phyloP scores from a whole-genome alignment of 2,329 filamentous ascomycete species.

The Neopestalotiopsis sp. region DNA sequence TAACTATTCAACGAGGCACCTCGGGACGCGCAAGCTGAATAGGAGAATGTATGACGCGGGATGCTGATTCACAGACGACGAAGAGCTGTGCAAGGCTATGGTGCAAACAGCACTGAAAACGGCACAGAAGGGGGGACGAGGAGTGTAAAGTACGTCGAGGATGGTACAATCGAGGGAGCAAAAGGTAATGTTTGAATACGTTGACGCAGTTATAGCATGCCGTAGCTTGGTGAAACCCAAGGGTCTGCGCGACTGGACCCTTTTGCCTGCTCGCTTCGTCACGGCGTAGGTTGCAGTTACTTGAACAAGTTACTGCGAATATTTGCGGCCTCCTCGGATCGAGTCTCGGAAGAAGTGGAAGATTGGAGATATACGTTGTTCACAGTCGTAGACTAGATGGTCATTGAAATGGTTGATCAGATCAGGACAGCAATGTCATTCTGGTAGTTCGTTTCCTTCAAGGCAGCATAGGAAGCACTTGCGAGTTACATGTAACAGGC shows the following conservation, averaged over 20 bases:
- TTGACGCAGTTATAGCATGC: slow-evolving; percentile 7
- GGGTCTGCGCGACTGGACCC: neutral
- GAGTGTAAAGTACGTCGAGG: neutral
- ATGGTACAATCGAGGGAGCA: neutral
- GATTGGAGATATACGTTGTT: neutral
- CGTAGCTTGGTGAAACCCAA: neutral
- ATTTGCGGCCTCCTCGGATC: neutral
- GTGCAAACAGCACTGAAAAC: neutral
- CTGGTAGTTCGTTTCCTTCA: neutral
- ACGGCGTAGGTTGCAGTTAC: neutral
- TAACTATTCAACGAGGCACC: slow-evolving; percentile 32
- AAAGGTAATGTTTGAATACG: neutral
- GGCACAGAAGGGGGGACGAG: neutral
- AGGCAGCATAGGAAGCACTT: neutral
- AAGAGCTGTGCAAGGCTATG: neutral
- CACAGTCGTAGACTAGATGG: neutral
- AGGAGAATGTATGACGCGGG: neutral
- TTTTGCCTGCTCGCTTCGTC: neutral
- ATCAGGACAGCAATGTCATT: neutral
- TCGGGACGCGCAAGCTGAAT: slow-evolving; percentile 8
- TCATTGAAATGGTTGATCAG: neutral
- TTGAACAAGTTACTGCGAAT: neutral
- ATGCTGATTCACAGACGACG: neutral
- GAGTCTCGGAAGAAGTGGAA: neutral
- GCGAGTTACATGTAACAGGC: slow-evolving; percentile 9